phyloP scores from a whole-genome alignment of 2,329 filamentous ascomycete species.

The Ceratocystis alfenasii region DNA sequence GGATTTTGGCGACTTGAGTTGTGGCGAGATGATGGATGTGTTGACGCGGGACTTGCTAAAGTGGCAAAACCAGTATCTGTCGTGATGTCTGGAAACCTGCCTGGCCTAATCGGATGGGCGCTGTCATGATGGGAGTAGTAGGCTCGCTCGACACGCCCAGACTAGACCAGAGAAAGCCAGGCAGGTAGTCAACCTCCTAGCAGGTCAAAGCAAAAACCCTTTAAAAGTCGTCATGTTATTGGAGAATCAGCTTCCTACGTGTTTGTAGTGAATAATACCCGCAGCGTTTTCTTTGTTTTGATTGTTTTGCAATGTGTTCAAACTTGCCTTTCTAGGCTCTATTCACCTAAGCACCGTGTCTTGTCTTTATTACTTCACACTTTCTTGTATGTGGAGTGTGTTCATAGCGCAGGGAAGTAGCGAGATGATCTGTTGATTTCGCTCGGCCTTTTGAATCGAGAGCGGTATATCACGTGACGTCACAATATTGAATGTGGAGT shows the following conservation, averaged over 20 bases:
- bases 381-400: too few relatives aligned
- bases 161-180: background rate
- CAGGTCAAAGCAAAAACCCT: background rate
- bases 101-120: too few relatives aligned
- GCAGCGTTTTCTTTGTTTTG: conserved; percentile 14
- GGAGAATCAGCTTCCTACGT: background rate
- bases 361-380: too few relatives aligned
- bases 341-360: background rate
- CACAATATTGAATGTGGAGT: too few relatives aligned
- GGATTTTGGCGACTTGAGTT: conserved; percentile 64
- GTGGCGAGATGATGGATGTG: conserved; percentile 82
- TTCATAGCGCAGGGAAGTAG: too few relatives aligned
- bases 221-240: background rate
- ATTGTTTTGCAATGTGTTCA: background rate
- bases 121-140: too few relatives aligned
- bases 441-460: too few relatives aligned
- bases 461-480: too few relatives aligned
- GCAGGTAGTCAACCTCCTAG: background rate
- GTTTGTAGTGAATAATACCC: conserved; percentile 6
- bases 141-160: too few relatives aligned
- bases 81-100: conserved; percentile 20
- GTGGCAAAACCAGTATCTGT: conserved; percentile 65
- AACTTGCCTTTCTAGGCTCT: too few relatives aligned
- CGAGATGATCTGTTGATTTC: too few relatives aligned
- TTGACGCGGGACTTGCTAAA: conserved; percentile 68